Evolutionary conservation across 1,284 basidiomycete genomes (phyloP), one percentile per base, ranked within the genome.

Genomic region (Boletellus sp.): DNA sequence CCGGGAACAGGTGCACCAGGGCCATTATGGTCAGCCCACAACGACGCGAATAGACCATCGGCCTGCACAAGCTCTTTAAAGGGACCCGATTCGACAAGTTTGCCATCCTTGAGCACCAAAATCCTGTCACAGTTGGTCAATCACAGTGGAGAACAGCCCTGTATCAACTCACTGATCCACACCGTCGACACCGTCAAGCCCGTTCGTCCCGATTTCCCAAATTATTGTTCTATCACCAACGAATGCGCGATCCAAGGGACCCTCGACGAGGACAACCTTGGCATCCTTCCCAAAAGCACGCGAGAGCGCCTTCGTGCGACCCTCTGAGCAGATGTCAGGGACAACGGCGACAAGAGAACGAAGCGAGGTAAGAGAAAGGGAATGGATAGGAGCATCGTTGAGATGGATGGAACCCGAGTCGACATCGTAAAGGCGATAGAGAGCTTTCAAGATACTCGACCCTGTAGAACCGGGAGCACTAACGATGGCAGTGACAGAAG

Each of bases 401-500:
- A 95, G 85, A 46, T 82, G 68, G 58, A 91, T 89, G 30, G 83
- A 75, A 56, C 86, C 77, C 32, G 89, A 89, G 50, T 79, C 76
- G 19, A 93, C 77, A 63, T 96, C 93, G 68, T 96, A 95, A 73
- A 97, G 93, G 42, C 93, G 81, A 68, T 91, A 96, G 15, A 97
- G 75, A 43, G 93, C 76, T 16, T 91, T 85, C 50, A 93, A 71
- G 49, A 94, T 81, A 0, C 92, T 92, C 8, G 86, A 89, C 67
- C 93, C 93, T 37, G 90, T 87, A 13, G 86, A 76, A 5, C 89
- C 89, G 16, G 87, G 86, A 64, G 89, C 85, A 39, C 86, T 89
- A 15, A 94, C 89, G 24, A 94, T 78, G 0, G 91, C 92, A 12
- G 93, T 89, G 12, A 87, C 85, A 6, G 82, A 82, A 15, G 85